Conservation (phyloP, 108 stramenopile genomes). For the Nitzschia inconspicua region DNA sequence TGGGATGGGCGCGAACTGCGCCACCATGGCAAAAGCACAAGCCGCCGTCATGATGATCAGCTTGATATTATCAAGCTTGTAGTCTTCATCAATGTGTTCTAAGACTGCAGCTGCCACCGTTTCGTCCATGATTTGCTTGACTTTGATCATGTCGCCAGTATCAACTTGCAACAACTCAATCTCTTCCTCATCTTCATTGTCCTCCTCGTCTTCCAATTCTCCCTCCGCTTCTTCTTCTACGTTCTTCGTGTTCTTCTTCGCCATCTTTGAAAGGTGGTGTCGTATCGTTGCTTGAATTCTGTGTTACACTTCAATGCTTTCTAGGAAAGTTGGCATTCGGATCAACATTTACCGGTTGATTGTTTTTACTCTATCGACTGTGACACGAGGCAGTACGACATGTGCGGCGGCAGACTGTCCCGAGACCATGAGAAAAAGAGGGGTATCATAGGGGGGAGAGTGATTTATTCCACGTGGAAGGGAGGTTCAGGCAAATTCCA, state of each 20-base stretch:
- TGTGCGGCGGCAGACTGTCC: no score
- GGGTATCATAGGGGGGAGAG: no score
- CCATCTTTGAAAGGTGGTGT: background rate
- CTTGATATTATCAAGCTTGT: constrained; percentile 89
- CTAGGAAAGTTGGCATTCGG: background rate
- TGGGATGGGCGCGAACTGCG: constrained; percentile 91
- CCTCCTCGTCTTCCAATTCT: constrained; percentile 19
- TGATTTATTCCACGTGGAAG: no score
- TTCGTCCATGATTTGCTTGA: constrained; percentile 97
- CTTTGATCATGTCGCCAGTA: constrained; percentile 92
- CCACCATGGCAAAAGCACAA: constrained; percentile 88
- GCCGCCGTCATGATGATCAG: constrained; percentile 85
- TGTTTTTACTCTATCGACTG: no score
- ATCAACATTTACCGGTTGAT: no score
- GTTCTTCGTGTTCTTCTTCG: constrained; percentile 1
- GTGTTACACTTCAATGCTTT: background rate
- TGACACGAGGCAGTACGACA: no score
- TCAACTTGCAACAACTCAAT: constrained; percentile 88
- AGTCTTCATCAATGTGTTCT: constrained; percentile 77
- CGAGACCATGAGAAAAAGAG: no score
- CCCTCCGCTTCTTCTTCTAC: constrained; percentile 12
- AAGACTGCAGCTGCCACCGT: constrained; percentile 69
- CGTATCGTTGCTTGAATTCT: constrained; percentile 1
- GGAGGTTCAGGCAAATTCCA: no score
- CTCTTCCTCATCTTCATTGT: constrained; percentile 41